Percentiles rank a stretch among this genome's conserved stretches.
Conservation (phyloP, 2,329 filamentous ascomycete genomes). For the Coleophoma crateriformis region DNA sequence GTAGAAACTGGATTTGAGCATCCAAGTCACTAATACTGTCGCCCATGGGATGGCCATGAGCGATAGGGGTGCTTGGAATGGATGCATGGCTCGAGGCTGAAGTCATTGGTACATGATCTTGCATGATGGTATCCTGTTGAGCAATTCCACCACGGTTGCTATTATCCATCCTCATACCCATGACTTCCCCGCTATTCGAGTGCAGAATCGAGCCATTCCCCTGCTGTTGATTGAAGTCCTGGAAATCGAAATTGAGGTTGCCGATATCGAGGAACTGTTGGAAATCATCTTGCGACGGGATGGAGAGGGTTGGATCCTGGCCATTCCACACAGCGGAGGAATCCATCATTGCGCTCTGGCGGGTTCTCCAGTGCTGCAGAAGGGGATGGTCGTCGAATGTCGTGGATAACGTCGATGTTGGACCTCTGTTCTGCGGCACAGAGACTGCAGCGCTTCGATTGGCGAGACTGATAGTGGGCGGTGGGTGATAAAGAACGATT, state of each 20-base stretch:
- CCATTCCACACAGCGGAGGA: constrained; percentile 40
- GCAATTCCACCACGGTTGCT: constrained; percentile 11
- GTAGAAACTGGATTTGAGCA: constrained; percentile 60
- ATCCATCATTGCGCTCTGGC: constrained; percentile 20
- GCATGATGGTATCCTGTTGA: constrained; percentile 30
- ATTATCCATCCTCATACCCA: constrained; percentile 42
- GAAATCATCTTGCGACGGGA: constrained; percentile 53
- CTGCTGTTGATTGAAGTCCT: constrained; percentile 38
- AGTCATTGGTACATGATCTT: constrained; percentile 44
- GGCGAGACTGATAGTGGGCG: neutral
- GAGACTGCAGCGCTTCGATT: neutral
- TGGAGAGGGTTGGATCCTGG: constrained; percentile 48
- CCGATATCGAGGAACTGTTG: constrained; percentile 60
- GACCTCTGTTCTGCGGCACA: neutral
- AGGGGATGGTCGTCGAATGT: too few species aligned
- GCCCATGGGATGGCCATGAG: constrained; percentile 38
- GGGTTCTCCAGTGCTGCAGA: too few species aligned
- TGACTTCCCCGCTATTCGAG: constrained; percentile 27
- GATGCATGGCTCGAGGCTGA: constrained; percentile 34
- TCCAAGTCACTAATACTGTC: constrained; percentile 56
- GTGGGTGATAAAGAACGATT: neutral
- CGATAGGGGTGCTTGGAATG: constrained; percentile 31
- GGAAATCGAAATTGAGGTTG: constrained; percentile 55
- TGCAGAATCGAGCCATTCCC: constrained; percentile 19
- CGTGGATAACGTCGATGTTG: neutral